phyloP scores from a whole-genome alignment of 2,329 filamentous ascomycete genomes.

The Tolypocladium capitatum region DNA sequence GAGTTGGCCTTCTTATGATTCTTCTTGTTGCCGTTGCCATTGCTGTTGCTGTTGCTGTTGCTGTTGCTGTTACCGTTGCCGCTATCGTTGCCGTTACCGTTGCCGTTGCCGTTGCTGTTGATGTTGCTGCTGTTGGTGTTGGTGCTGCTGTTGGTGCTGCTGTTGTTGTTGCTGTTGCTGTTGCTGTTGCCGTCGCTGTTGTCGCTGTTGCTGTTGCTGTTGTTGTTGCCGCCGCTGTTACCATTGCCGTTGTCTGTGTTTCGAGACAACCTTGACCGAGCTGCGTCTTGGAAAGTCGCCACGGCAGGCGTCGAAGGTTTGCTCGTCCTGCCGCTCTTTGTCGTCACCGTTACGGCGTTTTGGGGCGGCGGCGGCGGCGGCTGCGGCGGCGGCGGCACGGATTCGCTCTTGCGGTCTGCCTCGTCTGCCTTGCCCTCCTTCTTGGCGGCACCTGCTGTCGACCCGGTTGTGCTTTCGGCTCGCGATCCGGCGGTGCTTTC shows the following conservation, averaged over 20 bases:
- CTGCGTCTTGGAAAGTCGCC: conserved; percentile 43
- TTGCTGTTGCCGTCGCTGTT: conserved; percentile 23
- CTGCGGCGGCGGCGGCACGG: conserved; percentile 29
- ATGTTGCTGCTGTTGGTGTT: too few species aligned
- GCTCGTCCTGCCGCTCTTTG: conserved; percentile 52
- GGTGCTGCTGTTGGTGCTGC: too few species aligned
- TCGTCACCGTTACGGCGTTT: conserved; percentile 36
- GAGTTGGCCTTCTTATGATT: conserved; percentile 45
- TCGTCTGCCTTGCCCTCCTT: conserved; percentile 30
- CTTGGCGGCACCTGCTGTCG: conserved; percentile 20
- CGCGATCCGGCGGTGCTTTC: conserved; percentile 14
- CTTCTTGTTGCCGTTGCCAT: conserved; percentile 30
- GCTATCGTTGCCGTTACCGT: conserved; percentile 23
- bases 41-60: conserved; percentile 17
- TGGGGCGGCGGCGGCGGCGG: conserved; percentile 23
- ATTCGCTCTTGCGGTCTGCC: conserved; percentile 25
- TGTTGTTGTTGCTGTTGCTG: conserved; percentile 24
- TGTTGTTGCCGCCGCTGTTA: conserved; percentile 11
- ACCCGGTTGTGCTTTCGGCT: conserved; percentile 12
- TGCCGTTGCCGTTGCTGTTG: conserved; percentile 23
- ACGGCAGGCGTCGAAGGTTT: conserved; percentile 53
- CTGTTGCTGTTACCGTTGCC: conserved; percentile 23
- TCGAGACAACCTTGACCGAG: conserved; percentile 40
- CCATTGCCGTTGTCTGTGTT: conserved; percentile 24
- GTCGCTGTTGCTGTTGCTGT: conserved; percentile 20